Evolutionary conservation across 805 yeast genomes (phyloP).

Genomic region (Zygoascus tannicola): DNA sequence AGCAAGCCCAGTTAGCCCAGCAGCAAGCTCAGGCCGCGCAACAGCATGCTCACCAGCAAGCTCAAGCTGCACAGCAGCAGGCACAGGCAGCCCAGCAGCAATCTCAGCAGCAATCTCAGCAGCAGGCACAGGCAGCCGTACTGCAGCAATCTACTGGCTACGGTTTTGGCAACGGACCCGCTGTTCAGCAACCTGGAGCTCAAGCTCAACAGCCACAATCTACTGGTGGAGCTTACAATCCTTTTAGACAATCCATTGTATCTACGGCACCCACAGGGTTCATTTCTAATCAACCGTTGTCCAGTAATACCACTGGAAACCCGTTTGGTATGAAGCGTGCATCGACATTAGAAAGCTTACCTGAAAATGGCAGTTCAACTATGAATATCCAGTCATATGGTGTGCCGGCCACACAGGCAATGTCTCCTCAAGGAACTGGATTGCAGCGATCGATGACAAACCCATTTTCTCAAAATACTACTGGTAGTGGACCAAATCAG

Average conservation of each 20-base stretch:
- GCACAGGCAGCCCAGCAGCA: constrained; percentile 10
- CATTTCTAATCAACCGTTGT: not conserved
- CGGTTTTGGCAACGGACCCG: too few species aligned
- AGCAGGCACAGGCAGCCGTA: constrained; percentile 16
- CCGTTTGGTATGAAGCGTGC: constrained; percentile 15
- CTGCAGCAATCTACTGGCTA: constrained; percentile 2
- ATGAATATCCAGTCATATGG: constrained; percentile 11
- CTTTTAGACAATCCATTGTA: constrained; percentile 15
- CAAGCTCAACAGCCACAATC: constrained; percentile 16
- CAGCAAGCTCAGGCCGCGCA: constrained; percentile 15
- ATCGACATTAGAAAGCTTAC: constrained; percentile 11
- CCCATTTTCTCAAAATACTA: constrained; percentile 31
- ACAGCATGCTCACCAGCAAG: constrained; percentile 18
- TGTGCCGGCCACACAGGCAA: constrained; percentile 8
- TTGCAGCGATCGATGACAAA: constrained; percentile 31
- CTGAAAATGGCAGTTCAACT: constrained; percentile 18
- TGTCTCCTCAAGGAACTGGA: constrained; percentile 8
- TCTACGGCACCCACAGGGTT: constrained; percentile 5
- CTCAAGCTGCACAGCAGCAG: constrained; percentile 17
- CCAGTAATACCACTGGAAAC: constrained; percentile 4
- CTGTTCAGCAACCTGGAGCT: constrained; percentile 14
- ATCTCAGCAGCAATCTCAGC: constrained; percentile 15
- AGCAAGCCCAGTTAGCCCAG: constrained; percentile 14
- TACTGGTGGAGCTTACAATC: constrained; percentile 16
- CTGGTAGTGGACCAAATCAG: constrained; percentile 4